Conservation (phyloP, 441 rosid species). For the Gossypium armourianum region DNA sequence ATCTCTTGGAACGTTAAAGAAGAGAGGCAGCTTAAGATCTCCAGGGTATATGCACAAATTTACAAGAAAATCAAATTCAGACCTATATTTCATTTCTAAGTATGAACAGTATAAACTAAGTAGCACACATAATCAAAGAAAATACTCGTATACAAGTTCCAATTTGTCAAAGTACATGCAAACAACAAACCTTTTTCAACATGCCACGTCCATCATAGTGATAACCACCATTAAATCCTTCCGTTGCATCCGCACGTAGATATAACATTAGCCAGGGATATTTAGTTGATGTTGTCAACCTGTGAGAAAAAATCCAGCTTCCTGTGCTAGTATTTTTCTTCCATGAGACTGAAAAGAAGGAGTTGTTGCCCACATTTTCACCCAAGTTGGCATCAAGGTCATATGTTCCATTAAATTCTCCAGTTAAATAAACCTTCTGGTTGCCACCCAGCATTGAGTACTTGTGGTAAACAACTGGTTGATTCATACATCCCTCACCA, state of each 20-base stretch:
- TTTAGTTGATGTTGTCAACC: slow-evolving; percentile 38
- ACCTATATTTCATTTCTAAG: not conserved
- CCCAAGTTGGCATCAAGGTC: slow-evolving; percentile 45
- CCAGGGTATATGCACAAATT: not conserved
- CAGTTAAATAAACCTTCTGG: slow-evolving; percentile 27
- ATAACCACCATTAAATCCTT: slow-evolving; percentile 59
- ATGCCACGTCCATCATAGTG: slow-evolving; percentile 53
- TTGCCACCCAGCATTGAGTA: slow-evolving; percentile 27
- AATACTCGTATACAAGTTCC: not conserved
- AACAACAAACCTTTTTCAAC: slow-evolving; percentile 39
- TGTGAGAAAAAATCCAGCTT: slow-evolving; percentile 54
- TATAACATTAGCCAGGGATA: slow-evolving; percentile 70
- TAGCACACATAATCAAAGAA: not conserved
- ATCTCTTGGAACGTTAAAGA: not conserved
- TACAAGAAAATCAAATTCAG: not conserved
- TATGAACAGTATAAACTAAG: not conserved
- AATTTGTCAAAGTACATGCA: not conserved
- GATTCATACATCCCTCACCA: slow-evolving; percentile 67
- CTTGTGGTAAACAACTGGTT: slow-evolving; percentile 47
- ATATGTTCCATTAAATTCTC: slow-evolving; percentile 56
- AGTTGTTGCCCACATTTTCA: slow-evolving; percentile 30
- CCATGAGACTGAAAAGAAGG: slow-evolving; percentile 54
- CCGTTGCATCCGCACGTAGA: slow-evolving; percentile 47
- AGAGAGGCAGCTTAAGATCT: not conserved
- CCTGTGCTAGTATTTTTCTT: slow-evolving; percentile 34